Percentiles rank a stretch among this genome's conserved stretches.
Conservation (phyloP, 1,284 basidiomycete genomes). For the Cystobasidium slooffiae region DNA sequence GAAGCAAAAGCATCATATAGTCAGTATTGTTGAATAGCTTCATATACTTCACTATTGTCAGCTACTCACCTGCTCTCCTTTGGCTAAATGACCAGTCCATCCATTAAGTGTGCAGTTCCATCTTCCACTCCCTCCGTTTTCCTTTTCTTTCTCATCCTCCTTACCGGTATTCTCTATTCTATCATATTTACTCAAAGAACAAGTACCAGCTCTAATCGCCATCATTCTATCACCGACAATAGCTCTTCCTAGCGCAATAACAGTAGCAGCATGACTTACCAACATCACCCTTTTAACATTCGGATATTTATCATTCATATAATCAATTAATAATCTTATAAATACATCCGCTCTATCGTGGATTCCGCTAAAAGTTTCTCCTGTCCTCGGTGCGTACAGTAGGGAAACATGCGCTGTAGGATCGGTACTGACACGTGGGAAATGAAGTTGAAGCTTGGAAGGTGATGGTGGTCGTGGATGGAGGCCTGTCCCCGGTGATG, state of each 20-base stretch:
- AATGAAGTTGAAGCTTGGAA: conserved; percentile 6
- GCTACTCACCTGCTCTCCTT: conserved; percentile 29
- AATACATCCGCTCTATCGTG: conserved; percentile 38
- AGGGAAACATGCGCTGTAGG: conserved; percentile 13
- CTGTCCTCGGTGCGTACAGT: conserved; percentile 17
- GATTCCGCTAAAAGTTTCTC: conserved; percentile 31
- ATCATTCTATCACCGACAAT: conserved; percentile 16
- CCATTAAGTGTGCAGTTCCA: conserved; percentile 23
- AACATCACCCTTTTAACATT: conserved; percentile 27
- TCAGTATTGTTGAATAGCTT: background rate
- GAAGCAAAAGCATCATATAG: background rate
- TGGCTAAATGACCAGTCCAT: conserved; percentile 17
- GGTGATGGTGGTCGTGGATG: conserved; percentile 39
- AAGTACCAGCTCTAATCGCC: conserved; percentile 37
- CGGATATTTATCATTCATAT: conserved; percentile 21
- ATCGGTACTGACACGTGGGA: conserved; percentile 11
- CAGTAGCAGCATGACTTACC: conserved; percentile 40
- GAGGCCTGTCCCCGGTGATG: conserved; percentile 33
- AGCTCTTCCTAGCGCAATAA: conserved; percentile 42
- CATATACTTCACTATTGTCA: background rate
- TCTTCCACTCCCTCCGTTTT: background rate
- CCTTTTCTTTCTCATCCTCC: background rate
- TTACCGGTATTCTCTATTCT: background rate
- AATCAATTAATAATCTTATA: conserved; percentile 8
- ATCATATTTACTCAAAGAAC: conserved; percentile 22